A percentile compares a stretch with the other conserved stretches of the same genome.
Evolutionary conservation across 345 rosid species (phyloP).

Genomic region (Lenwebbia sp.): DNA sequence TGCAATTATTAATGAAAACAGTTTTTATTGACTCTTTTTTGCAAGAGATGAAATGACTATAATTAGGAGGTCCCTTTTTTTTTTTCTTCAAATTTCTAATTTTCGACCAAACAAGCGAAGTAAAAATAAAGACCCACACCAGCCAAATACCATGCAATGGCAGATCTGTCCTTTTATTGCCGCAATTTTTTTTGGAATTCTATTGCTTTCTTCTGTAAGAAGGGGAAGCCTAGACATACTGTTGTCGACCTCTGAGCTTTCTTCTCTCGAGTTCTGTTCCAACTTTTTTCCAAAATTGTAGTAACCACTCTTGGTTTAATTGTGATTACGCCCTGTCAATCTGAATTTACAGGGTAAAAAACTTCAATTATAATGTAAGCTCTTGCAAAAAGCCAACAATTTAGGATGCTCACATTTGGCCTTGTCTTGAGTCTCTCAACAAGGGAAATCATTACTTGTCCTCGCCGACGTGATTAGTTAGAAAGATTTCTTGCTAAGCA

Average conservation of each 20-base stretch:
- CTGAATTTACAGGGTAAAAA: not conserved
- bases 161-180: not conserved
- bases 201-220: not conserved
- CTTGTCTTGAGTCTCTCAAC: not conserved
- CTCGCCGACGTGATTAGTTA: not conserved
- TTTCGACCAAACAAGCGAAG: not conserved
- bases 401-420: not conserved
- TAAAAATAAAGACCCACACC: not conserved
- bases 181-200: not conserved
- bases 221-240: not conserved
- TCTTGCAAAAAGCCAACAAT: not conserved
- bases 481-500: not conserved
- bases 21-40: not conserved
- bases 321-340: not conserved
- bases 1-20: not conserved
- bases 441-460: not conserved
- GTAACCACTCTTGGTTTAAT: not conserved
- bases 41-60: not conserved
- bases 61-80: fast-evolving
- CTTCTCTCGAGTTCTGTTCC: not conserved
- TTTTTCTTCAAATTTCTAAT: not conserved
- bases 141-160: too few species aligned
- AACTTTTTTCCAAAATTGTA: not conserved
- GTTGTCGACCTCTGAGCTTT: not conserved
- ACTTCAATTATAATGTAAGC: not conserved